Conservation (phyloP, 2,329 filamentous ascomycete genomes). For the Phyllosticta citriasiana region DNA sequence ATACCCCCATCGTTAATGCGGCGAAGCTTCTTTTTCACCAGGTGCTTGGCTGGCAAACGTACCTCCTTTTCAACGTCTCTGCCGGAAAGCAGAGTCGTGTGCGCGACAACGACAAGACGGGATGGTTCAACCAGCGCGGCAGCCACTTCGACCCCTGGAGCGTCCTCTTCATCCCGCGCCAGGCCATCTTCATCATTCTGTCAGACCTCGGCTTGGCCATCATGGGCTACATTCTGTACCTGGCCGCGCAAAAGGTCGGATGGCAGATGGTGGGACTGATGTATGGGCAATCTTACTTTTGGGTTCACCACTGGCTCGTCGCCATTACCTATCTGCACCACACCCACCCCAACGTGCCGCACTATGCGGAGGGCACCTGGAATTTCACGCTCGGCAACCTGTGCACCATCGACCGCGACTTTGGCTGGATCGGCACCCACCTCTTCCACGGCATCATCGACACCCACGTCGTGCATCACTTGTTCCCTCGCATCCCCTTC, state of each 20-base stretch:
- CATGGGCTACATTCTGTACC: constrained; percentile 39
- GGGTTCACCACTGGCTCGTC: constrained; percentile 64
- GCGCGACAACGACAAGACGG: constrained; percentile 6
- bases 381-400: constrained; percentile 53
- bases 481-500: constrained; percentile 51
- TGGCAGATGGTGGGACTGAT: constrained; percentile 46
- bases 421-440: constrained; percentile 54
- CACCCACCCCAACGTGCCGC: constrained; percentile 48
- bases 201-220: constrained; percentile 53
- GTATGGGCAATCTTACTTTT: constrained; percentile 56
- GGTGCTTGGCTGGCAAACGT: constrained; percentile 54
- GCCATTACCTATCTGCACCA: constrained; percentile 69
- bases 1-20: constrained; percentile 49
- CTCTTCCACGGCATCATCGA: constrained; percentile 59
- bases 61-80: constrained; percentile 48
- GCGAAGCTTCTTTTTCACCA: constrained; percentile 51
- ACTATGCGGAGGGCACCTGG: constrained; percentile 51
- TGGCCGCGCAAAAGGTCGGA: constrained; percentile 39
- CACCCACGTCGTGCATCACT: constrained; percentile 54
- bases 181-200: constrained; percentile 46
- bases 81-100: constrained; percentile 8
- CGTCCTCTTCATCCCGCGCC: constrained; percentile 49
- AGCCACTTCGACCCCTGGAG: constrained; percentile 53
- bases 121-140: constrained; percentile 8
- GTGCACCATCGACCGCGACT: constrained; percentile 54